Percentiles rank a stretch among this genome's conserved stretches.
phyloP scores from a whole-genome alignment of 106 monocot genomes.

The Dioscorea dumetorum region DNA sequence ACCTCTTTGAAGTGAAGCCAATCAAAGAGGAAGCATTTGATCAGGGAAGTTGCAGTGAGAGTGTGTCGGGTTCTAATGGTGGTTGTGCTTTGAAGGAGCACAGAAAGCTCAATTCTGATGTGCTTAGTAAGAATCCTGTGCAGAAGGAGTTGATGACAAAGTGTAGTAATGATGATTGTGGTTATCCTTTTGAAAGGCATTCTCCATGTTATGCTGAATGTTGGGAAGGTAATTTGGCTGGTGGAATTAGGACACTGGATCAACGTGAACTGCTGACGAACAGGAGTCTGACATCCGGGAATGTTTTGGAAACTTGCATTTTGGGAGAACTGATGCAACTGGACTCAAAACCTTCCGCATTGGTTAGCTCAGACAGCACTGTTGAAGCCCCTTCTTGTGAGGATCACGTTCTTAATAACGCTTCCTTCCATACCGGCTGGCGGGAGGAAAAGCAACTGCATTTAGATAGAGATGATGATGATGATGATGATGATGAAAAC shows the following conservation, averaged over 20 bases:
- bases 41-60: neutral
- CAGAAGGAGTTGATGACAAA: too few relatives aligned
- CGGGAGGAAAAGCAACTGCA: conserved; percentile 8
- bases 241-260: neutral
- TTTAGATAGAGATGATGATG: conserved; percentile 47
- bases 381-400: conserved; percentile 10
- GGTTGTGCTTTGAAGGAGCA: conserved; percentile 7
- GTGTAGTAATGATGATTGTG: too few relatives aligned
- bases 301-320: conserved; percentile 1
- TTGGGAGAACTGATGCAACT: conserved; percentile 26
- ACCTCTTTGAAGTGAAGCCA: neutral
- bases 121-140: too few relatives aligned
- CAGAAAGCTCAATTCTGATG: conserved; percentile 12
- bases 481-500: conserved; percentile 63
- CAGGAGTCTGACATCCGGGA: conserved; percentile 2
- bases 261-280: conserved; percentile 1
- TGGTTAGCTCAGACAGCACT: conserved; percentile 29
- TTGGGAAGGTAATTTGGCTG: conserved; percentile 6
- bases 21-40: neutral
- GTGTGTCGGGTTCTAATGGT: conserved; percentile 13
- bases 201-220: conserved; percentile 21
- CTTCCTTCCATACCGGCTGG: conserved; percentile 10
- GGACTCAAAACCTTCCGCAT: conserved; percentile 21
- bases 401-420: neutral
- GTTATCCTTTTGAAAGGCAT: too few relatives aligned